Conservation (phyloP, 2,329 filamentous ascomycete genomes). For the Calycina herbarum region DNA sequence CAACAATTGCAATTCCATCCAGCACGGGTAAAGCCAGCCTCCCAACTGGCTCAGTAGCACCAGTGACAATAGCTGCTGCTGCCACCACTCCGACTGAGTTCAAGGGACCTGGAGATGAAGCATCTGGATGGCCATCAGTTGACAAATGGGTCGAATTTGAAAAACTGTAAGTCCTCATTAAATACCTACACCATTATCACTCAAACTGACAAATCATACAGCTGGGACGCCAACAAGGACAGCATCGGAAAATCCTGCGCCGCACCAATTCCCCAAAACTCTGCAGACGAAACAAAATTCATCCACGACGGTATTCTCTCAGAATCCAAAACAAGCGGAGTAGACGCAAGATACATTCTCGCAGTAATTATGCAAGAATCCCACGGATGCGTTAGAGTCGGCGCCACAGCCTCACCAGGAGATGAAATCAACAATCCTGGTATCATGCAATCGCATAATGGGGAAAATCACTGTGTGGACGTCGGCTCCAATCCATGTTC, state of each 20-base stretch:
- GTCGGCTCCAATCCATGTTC: slow-evolving; percentile 10
- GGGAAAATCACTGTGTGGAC: slow-evolving; percentile 8
- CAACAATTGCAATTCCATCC: neutral
- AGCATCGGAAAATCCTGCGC: neutral
- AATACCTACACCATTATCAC: neutral
- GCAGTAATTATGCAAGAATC: slow-evolving; percentile 38
- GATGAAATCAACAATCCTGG: slow-evolving; percentile 18
- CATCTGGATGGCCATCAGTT: slow-evolving; percentile 3
- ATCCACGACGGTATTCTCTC: slow-evolving; percentile 9
- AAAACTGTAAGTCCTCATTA: neutral
- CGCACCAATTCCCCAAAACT: slow-evolving; percentile 5
- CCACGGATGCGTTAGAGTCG: slow-evolving; percentile 30
- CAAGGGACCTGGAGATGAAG: too few species aligned
- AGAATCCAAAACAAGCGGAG: neutral
- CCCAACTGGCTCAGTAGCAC: neutral
- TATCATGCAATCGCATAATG: slow-evolving; percentile 28
- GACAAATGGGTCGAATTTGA: slow-evolving; percentile 9
- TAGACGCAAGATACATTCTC: slow-evolving; percentile 37
- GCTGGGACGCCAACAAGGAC: slow-evolving; percentile 1
- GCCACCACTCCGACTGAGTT: too few species aligned
- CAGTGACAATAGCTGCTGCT: slow-evolving; percentile 6
- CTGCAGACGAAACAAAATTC: slow-evolving; percentile 8
- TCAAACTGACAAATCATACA: neutral
- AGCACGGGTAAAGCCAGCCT: neutral
- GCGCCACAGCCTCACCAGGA: neutral